phyloP scores from a whole-genome alignment of 2,329 filamentous ascomycete species.

The Stagonosporopsis tanaceti region DNA sequence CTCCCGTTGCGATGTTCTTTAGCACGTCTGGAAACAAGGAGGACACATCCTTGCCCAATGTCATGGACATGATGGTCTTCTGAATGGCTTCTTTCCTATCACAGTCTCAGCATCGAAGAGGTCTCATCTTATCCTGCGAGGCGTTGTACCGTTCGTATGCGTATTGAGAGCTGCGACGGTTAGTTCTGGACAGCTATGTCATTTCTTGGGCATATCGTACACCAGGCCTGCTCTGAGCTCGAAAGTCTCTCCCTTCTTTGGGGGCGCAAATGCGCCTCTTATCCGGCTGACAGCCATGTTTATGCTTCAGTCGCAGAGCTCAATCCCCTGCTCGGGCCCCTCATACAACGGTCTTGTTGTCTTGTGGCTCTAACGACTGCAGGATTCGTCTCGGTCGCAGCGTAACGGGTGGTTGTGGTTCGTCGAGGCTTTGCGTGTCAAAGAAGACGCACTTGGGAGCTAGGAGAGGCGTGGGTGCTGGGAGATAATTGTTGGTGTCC shows the following conservation, averaged over 20 bases:
- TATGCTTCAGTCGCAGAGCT: slow-evolving; percentile 40
- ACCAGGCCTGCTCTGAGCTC: slow-evolving; percentile 93
- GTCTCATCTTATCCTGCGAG: background rate
- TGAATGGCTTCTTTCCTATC: slow-evolving; percentile 93
- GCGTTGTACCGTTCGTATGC: slow-evolving; percentile 80
- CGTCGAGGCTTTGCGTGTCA: background rate
- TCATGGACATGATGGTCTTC: slow-evolving; percentile 99
- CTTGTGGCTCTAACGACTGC: slow-evolving; percentile 11
- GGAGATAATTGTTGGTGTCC: slow-evolving; percentile 24
- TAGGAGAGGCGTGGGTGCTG: slow-evolving; percentile 11
- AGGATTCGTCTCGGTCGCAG: slow-evolving; percentile 8
- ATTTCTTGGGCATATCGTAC: slow-evolving; percentile 48
- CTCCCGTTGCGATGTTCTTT: slow-evolving; percentile 95
- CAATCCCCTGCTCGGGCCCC: slow-evolving; percentile 44
- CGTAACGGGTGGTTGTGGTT: background rate
- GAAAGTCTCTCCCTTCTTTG: slow-evolving; percentile 97
- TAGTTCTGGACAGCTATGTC: slow-evolving; percentile 30
- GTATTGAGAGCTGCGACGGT: slow-evolving; percentile 82
- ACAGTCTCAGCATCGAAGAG: slow-evolving; percentile 42
- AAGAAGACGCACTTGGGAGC: background rate
- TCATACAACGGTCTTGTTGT: slow-evolving; percentile 38
- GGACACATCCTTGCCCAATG: slow-evolving; percentile 96
- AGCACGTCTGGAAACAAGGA: slow-evolving; percentile 95
- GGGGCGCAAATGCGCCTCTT: slow-evolving; percentile 88
- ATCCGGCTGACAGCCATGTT: slow-evolving; percentile 96